These are phyloP conservation scores for Erigeron canadensis DNA, from an alignment of 129 eudicot species.

Conservation along the genomic window DNA sequence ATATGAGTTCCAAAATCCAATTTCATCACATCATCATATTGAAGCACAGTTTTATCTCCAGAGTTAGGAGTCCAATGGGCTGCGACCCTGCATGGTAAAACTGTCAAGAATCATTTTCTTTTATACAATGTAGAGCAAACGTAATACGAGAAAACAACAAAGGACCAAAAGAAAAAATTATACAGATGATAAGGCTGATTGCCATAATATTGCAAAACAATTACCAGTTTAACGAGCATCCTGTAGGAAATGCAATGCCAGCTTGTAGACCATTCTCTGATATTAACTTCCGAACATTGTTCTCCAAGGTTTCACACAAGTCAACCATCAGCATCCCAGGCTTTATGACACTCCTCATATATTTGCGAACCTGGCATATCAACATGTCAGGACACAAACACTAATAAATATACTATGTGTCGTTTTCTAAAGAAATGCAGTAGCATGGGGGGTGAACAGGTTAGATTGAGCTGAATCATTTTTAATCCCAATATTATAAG, in stretches of 20 bases:
- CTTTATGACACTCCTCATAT: conserved; percentile 76
- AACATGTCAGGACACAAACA: conserved; percentile 4
- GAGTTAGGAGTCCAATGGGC: conserved; percentile 99
- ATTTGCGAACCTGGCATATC: conserved; percentile 95
- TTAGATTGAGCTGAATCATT: neutral
- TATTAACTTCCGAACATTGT: conserved; percentile 90
- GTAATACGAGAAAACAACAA: neutral
- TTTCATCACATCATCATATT: conserved; percentile 98
- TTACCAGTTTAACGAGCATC: conserved; percentile 97
- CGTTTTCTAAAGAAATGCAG: neutral
- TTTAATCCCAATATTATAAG: neutral
- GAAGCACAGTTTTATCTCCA: conserved; percentile 98
- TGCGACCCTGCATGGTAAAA: conserved; percentile 72
- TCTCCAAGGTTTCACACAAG: conserved; percentile 98
- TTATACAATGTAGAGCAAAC: neutral
- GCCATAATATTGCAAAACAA: neutral
- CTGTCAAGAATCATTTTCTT: conserved; percentile 2
- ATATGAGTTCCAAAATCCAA: conserved; percentile 98
- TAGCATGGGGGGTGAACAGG: neutral
- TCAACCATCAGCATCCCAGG: conserved; percentile 99
- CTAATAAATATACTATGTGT: neutral
- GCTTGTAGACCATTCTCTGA: conserved; percentile 97
- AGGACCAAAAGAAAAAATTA: neutral
- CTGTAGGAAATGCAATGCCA: conserved; percentile 99
- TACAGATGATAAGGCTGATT: neutral